A percentile compares a stretch with the other conserved stretches of the same genome.
phyloP scores from a whole-genome alignment of 352 stramenopile species.

The Pythium aquatile region DNA sequence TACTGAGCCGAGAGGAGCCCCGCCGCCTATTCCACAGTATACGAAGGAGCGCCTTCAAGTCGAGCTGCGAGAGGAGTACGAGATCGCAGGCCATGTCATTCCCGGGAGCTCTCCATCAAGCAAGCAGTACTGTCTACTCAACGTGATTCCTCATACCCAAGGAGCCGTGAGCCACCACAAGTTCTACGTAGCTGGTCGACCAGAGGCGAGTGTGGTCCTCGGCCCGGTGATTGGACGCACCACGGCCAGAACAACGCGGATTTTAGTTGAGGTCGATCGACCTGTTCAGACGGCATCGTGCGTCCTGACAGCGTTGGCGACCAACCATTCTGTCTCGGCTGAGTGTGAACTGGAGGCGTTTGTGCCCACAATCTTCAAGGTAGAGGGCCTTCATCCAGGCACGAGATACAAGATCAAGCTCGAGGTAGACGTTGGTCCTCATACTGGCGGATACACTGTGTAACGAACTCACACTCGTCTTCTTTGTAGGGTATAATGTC shows the following conservation, averaged over 20 bases:
- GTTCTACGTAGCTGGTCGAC: constrained; percentile 38
- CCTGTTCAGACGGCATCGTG: constrained; percentile 37
- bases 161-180: constrained; percentile 32
- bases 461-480: neutral
- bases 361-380: constrained; percentile 54
- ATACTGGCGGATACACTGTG: neutral
- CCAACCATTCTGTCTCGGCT: constrained; percentile 8
- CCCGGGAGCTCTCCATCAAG: neutral
- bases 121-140: constrained; percentile 46
- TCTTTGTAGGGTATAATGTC: constrained; percentile 39
- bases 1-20: neutral
- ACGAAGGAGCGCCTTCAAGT: constrained; percentile 4
- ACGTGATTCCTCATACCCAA: constrained; percentile 45
- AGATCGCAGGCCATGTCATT: neutral
- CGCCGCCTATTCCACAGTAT: neutral
- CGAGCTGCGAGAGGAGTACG: constrained; percentile 7
- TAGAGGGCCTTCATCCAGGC: constrained; percentile 51
- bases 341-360: constrained; percentile 43
- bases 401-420: constrained; percentile 59
- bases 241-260: constrained; percentile 45
- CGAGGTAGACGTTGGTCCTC: constrained; percentile 31
- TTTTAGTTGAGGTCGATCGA: constrained; percentile 65
- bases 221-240: constrained; percentile 65
- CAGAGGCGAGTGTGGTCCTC: constrained; percentile 44
- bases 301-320: constrained; percentile 22